Evolutionary conservation across 257 asterid species (phyloP).

Genomic region (Solanum ossicruentum): DNA sequence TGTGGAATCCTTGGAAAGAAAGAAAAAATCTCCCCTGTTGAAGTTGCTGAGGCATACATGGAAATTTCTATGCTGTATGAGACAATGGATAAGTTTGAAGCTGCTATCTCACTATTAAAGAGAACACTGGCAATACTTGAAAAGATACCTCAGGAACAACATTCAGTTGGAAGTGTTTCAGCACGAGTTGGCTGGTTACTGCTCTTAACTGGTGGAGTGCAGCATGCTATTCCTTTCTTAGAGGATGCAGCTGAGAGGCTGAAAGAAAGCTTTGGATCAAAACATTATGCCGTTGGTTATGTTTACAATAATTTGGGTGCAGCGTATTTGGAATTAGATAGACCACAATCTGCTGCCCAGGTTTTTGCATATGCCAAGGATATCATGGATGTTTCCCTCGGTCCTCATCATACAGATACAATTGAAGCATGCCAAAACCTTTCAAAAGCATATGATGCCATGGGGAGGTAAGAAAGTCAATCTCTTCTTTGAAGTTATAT

Average conservation of each 20-base stretch:
- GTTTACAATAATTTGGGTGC: slow-evolving; percentile 90
- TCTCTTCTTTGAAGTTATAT: neutral
- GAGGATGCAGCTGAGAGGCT: slow-evolving; percentile 94
- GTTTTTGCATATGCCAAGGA: slow-evolving; percentile 83
- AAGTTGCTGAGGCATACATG: slow-evolving; percentile 66
- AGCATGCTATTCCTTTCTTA: slow-evolving; percentile 58
- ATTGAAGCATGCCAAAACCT: slow-evolving; percentile 79
- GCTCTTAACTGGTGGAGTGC: slow-evolving; percentile 65
- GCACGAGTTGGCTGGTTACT: slow-evolving; percentile 92
- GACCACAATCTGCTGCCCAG: slow-evolving; percentile 93
- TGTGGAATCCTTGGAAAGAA: slow-evolving; percentile 57
- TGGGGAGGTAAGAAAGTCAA: slow-evolving; percentile 45
- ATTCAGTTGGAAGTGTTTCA: slow-evolving; percentile 73
- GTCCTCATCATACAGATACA: slow-evolving; percentile 79
- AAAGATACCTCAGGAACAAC: slow-evolving; percentile 81
- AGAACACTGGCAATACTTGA: slow-evolving; percentile 56
- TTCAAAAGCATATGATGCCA: slow-evolving; percentile 89
- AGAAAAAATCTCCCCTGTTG: slow-evolving; percentile 43
- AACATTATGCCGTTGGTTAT: slow-evolving; percentile 74
- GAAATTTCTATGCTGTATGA: slow-evolving; percentile 75
- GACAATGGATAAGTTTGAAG: slow-evolving; percentile 75
- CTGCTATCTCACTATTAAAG: slow-evolving; percentile 57
- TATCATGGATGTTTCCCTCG: slow-evolving; percentile 83
- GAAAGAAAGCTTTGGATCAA: slow-evolving; percentile 85
- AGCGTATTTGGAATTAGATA: slow-evolving; percentile 75